Conservation (phyloP, 345 rosid genomes). For the Salix exigua region DNA sequence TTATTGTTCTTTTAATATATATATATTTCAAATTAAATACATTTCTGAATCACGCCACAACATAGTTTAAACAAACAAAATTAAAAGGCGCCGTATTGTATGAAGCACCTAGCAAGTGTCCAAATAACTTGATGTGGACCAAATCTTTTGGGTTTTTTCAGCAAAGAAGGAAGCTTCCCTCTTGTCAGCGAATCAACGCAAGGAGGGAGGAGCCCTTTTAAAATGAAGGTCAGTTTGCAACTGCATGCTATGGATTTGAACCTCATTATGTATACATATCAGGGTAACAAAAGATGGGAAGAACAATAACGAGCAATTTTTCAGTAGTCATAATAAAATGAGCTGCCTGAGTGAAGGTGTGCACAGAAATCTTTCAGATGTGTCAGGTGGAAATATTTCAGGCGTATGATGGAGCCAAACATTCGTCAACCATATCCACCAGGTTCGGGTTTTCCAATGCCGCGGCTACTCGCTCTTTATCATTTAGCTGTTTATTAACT, state of each 20-base stretch:
- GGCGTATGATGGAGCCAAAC: conserved; percentile 60
- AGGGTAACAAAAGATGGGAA: neutral
- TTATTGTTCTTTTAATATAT: too few relatives aligned
- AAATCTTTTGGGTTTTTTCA: too few relatives aligned
- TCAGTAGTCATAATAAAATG: neutral
- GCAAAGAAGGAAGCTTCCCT: too few relatives aligned
- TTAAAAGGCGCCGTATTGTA: too few relatives aligned
- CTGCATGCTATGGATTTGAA: neutral
- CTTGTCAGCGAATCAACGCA: too few relatives aligned
- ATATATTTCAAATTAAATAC: too few relatives aligned
- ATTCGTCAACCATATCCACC: conserved; percentile 85
- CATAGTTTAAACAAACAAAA: too few relatives aligned
- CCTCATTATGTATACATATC: neutral
- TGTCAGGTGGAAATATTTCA: conserved; percentile 18
- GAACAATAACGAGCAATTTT: neutral
- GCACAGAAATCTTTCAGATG: neutral
- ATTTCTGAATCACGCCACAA: too few relatives aligned
- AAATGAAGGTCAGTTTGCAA: neutral
- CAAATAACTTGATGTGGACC: too few relatives aligned
- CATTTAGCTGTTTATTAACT: conserved; percentile 93
- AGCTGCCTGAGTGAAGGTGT: neutral
- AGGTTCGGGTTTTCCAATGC: conserved; percentile 92
- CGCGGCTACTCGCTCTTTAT: conserved; percentile 89
- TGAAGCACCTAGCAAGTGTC: too few relatives aligned
- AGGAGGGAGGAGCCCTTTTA: too few relatives aligned